Evolutionary conservation across 2,329 filamentous ascomycete genomes (phyloP), one percentile per base, ranked within the genome.

Genomic region (Apiospora pterosperma): DNA sequence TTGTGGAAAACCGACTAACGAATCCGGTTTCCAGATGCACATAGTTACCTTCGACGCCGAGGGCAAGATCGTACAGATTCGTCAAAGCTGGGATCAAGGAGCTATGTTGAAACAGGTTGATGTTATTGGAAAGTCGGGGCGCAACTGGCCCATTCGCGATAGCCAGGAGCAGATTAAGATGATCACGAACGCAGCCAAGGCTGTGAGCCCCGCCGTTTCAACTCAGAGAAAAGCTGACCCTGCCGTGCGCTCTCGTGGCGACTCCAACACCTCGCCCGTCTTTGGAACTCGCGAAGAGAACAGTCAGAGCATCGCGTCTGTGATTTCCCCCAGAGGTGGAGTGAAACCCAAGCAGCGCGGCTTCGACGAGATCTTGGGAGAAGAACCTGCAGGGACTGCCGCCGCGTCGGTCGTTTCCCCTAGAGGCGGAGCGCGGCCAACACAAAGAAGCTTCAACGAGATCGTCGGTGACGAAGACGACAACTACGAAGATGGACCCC

Each of bases 71-170:
- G 78, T 85, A 66, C 92, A 96, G 77, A 92, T 98, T 69, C 92
- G 95, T 71, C 88, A 95, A 70, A 92, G 91, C 76, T 99, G 96
- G 96, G 96, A 99, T 76, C 96, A 99, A 78, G 94, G 90, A 67
- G 91, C 93, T 63, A 86, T 99, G 44, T 86, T 99, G 70, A 98
- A 96, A 81, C 91, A 97, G 77, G 86, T 97, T 68, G 94, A 97
- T 67, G 89, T 97, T 64, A 98, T 99, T 77, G 95, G 96, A 73
- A 90, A 90, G 75, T 90, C 91, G 63, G 92, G 92, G 64, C 92
- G 91, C 76, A 97, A 96, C 79, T 99, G 96, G 96, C 96, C 96
- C 63, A 96, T 99, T 75, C 88, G 89, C 70, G 93, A 97, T 75
- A 91, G 90, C 75, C 88, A 88, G 72, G 93, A 97, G 63, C 94